Conservation (phyloP, 176 grass and related monocot genomes). For the bread wheat (Triticum aestivum) region IWGSC_CS_RefSeq_v2.1 NC_057813.1:689460065-689460564, state of each 20-base stretch:
- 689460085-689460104: slow-evolving; percentile 12
- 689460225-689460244: not conserved
- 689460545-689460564: slow-evolving; percentile 63
- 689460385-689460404: not conserved
- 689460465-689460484: slow-evolving; percentile 64
- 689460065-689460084: slow-evolving; percentile 65
- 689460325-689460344: not conserved
- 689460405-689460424: not conserved
- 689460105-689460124: not conserved
- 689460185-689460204: not conserved
- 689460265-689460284: not conserved
- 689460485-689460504: slow-evolving; percentile 98
- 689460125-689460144: not conserved
- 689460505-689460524: slow-evolving; percentile 73
- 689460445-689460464: slow-evolving; percentile 73
- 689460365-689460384: not conserved
- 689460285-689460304: not conserved
- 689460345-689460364: not conserved
- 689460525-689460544: slow-evolving; percentile 67
- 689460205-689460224: not conserved
- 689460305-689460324: not conserved
- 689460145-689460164: not conserved
- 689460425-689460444: not conserved
- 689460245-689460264: not conserved
- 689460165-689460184: not conserved